A percentile compares a stretch with the other conserved stretches of the same genome.
Evolutionary conservation across 345 rosid species (phyloP).

Genomic region (Microthlaspi erraticum): DNA sequence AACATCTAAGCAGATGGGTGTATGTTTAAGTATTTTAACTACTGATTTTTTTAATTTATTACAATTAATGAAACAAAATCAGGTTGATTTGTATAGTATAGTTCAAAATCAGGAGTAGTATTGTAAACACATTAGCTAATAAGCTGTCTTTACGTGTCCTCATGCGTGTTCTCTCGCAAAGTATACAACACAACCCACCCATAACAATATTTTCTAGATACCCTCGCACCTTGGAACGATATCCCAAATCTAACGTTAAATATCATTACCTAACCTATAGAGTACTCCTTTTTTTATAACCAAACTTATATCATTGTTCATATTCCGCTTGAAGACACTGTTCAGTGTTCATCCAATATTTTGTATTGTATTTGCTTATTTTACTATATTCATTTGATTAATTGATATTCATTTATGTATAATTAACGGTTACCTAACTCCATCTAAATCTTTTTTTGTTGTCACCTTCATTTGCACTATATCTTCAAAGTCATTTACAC

Average conservation of each 20-base stretch:
- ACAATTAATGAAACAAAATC: not conserved
- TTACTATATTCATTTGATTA: not conserved
- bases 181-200: not conserved
- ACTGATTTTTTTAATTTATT: constrained; percentile 14
- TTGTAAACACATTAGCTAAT: constrained; percentile 8
- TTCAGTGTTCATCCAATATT: too few relatives aligned
- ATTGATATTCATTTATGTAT: not conserved
- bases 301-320: too few relatives aligned
- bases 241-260: constrained; percentile 16
- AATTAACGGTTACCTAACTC: constrained; percentile 35
- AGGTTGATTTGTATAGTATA: not conserved
- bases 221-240: constrained; percentile 21
- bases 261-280: not conserved
- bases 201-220: constrained; percentile 8
- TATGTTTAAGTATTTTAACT: not conserved
- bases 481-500: constrained; percentile 29
- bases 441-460: not conserved
- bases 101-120: not conserved
- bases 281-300: too few relatives aligned
- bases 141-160: constrained; percentile 15
- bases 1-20: constrained; percentile 4
- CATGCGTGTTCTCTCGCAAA: constrained; percentile 18
- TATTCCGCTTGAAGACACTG: too few relatives aligned
- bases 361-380: too few relatives aligned
- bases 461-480: constrained; percentile 3